Evolutionary conservation across 2,329 filamentous ascomycete genomes (phyloP).

Genomic region (Fusarium domesticum): DNA sequence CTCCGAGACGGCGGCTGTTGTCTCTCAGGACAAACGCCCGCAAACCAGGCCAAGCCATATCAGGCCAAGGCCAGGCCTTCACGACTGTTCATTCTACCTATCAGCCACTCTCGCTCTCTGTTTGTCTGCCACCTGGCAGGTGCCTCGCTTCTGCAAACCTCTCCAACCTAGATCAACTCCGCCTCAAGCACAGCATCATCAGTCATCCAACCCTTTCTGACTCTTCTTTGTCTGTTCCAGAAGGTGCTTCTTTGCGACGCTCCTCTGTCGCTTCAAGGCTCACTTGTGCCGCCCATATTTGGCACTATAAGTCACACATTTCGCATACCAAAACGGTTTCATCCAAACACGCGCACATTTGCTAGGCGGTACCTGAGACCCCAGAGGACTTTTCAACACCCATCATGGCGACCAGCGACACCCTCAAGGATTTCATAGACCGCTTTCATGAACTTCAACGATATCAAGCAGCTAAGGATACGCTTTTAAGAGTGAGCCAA

Average conservation of each 20-base stretch:
- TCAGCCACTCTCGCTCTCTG: too few species aligned
- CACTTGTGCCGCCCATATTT: neutral
- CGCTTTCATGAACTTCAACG: slow-evolving; percentile 45
- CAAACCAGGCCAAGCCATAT: too few species aligned
- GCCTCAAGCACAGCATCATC: neutral
- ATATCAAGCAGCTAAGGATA: slow-evolving; percentile 41
- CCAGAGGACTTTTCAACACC: slow-evolving; percentile 1
- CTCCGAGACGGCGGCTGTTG: too few species aligned
- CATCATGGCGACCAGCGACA: slow-evolving; percentile 27
- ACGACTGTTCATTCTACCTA: too few species aligned
- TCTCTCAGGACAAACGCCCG: too few species aligned
- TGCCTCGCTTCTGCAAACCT: neutral
- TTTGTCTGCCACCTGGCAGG: neutral
- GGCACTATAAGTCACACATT: neutral
- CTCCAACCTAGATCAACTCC: neutral
- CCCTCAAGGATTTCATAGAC: slow-evolving; percentile 45
- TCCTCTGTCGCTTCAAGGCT: neutral
- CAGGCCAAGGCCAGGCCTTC: too few species aligned
- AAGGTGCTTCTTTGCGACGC: neutral
- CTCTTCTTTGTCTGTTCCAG: neutral
- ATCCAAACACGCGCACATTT: neutral
- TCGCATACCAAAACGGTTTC: neutral
- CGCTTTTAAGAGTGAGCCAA: slow-evolving; percentile 35
- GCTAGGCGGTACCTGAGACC: neutral
- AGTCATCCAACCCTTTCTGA: neutral